Evolutionary conservation across 106 monocot genomes (phyloP).

Genomic region (Allium sativum): DNA sequence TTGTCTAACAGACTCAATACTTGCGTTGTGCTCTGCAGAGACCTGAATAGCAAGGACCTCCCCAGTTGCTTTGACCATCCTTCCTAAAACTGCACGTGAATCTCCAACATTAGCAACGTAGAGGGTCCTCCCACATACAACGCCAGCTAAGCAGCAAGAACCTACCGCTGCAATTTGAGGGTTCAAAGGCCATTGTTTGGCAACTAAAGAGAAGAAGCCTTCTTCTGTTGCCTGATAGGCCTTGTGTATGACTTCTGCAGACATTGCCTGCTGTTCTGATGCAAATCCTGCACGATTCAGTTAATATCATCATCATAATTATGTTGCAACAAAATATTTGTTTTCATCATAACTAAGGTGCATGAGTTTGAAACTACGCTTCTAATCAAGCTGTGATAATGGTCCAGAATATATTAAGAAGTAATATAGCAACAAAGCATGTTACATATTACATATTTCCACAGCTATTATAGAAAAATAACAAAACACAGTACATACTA

Average conservation of each 20-base stretch:
- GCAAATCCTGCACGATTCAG: constrained; percentile 5
- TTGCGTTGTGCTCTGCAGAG: constrained; percentile 19
- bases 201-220: constrained; percentile 15
- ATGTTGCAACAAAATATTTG: too few species aligned
- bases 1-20: constrained; percentile 18
- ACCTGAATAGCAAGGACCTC: constrained; percentile 15
- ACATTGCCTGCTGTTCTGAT: constrained; percentile 16
- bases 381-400: too few species aligned
- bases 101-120: constrained; percentile 22
- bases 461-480: too few species aligned
- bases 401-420: too few species aligned
- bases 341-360: too few species aligned
- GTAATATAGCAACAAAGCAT: too few species aligned
- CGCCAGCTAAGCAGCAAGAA: constrained; percentile 16
- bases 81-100: constrained; percentile 19
- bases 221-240: constrained; percentile 20
- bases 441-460: too few species aligned
- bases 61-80: constrained; percentile 14
- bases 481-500: too few species aligned
- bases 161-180: constrained; percentile 19
- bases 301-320: neutral
- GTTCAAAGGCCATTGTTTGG: constrained; percentile 18
- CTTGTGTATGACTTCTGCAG: constrained; percentile 14
- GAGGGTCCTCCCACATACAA: constrained; percentile 9
- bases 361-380: too few species aligned